A percentile compares a stretch with the other conserved stretches of the same genome.
Evolutionary conservation across 2,329 filamentous ascomycete genomes (phyloP).

Genomic region (Pestalotiopsis sp.): DNA sequence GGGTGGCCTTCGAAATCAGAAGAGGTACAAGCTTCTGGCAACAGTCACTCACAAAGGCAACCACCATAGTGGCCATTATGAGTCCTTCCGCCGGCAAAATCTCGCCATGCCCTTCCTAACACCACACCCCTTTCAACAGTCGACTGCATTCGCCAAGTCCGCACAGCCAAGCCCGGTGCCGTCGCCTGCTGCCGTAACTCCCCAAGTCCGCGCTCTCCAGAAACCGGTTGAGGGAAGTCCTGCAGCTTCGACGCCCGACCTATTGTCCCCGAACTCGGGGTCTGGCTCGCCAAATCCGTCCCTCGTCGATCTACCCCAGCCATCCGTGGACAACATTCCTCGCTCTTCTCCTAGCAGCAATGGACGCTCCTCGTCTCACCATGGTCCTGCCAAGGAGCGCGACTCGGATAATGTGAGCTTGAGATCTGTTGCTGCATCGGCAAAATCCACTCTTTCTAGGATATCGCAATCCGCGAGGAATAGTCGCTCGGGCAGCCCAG

Average conservation of each 20-base stretch:
- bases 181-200: conserved; percentile 43
- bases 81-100: conserved; percentile 89
- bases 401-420: conserved; percentile 56
- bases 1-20: conserved; percentile 76
- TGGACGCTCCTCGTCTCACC: conserved; percentile 18
- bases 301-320: conserved; percentile 28
- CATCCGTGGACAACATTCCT: conserved; percentile 23
- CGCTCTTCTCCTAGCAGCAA: conserved; percentile 21
- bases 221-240: conserved; percentile 43
- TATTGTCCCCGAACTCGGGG: conserved; percentile 42
- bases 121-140: conserved; percentile 75
- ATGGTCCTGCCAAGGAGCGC: conserved; percentile 35
- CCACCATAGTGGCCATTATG: conserved; percentile 96
- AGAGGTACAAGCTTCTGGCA: conserved; percentile 81
- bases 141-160: conserved; percentile 71
- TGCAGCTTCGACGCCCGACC: conserved; percentile 49
- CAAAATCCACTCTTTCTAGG: conserved; percentile 55
- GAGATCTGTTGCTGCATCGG: conserved; percentile 59
- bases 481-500: conserved; percentile 32
- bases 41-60: conserved; percentile 94
- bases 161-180: conserved; percentile 46
- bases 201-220: conserved; percentile 40
- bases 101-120: conserved; percentile 81
- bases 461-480: conserved; percentile 44
- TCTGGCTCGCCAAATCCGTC: conserved; percentile 41